Base-by-base conservation (phyloP, 2,329 filamentous ascomycete species). In the Hymenotorrendiella dingleyae region DNA sequence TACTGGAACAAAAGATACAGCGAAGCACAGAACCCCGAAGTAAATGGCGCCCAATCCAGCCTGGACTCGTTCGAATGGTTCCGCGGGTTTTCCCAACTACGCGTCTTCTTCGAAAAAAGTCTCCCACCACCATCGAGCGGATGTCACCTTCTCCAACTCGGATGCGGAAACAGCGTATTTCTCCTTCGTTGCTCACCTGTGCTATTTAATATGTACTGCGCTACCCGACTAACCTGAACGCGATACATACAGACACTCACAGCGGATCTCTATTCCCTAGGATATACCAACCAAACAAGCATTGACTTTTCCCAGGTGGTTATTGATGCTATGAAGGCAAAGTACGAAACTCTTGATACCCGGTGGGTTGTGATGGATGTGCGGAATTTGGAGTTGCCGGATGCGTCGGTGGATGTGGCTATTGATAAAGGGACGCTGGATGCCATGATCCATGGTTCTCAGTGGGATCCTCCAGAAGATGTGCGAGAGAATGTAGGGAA, bases 251-350 rank as follows among this genome's bases (percentile, higher is more conserved):
- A 79, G 74, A 71, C 68, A 1, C 61, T 80, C 4, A 74, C 76
- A 2, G 56, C 62, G 20, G 69, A 76, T 32, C 63, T 80, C 4
- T 56, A 64, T 4, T 44, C 55, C 5, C 59, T 59, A 8, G 72
- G 74, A 23, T 80, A 79, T 54, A 63, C 48, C 4, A 64, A 68
- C 24, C 75, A 80, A 52, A 58, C 73, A 4, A 78, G 73, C 49
- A 62, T 73, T 35, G 76, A 81, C 58, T 80, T 81, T 56, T 80
- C 76, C 0, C 43, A 64, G 1, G 65, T 71, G 1, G 71, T 75
- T 0, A 69, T 80, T 2, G 60, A 71, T 5, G 55, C 66, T n/a
- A 80, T 80, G 76, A 60, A 58, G 3, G 52, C 59, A 1, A 63
- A 67, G 12, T 67, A 75, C 46, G 54, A 54, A 0, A 43, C 57